phyloP scores from a whole-genome alignment of 768 basidiomycete genomes.

The Jaapia argillacea region DNA sequence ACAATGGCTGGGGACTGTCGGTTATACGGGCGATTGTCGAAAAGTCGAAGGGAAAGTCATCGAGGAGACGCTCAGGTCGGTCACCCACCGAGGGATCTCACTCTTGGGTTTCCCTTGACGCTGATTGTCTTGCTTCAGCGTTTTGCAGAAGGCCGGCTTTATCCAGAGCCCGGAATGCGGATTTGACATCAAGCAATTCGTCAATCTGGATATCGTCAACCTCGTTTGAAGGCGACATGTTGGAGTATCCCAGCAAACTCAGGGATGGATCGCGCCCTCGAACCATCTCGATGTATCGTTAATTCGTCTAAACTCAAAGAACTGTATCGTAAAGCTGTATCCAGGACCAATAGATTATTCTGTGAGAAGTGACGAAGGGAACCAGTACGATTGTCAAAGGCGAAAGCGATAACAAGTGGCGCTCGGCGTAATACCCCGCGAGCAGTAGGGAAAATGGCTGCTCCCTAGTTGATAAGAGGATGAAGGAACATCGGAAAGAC shows the following conservation, averaged over 20 bases:
- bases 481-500: too few relatives aligned
- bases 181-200: constrained; percentile 46
- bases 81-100: not conserved
- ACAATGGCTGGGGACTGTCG: constrained; percentile 78
- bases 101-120: constrained; percentile 1
- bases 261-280: too few relatives aligned
- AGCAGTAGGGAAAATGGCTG: too few relatives aligned
- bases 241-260: constrained; percentile 9
- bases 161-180: constrained; percentile 46
- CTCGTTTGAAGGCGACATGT: constrained; percentile 24
- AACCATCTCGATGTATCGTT: constrained; percentile 1
- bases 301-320: not conserved
- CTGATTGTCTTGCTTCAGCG: constrained; percentile 26
- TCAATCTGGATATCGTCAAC: constrained; percentile 42
- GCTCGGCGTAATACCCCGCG: too few relatives aligned
- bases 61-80: constrained; percentile 59
- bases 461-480: too few relatives aligned
- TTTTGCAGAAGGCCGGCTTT: constrained; percentile 70
- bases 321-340: too few relatives aligned
- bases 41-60: constrained; percentile 59
- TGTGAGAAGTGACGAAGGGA: too few relatives aligned
- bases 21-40: constrained; percentile 58
- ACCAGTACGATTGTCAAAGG: too few relatives aligned
- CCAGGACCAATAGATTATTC: too few relatives aligned
- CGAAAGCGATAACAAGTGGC: too few relatives aligned